These are phyloP conservation scores for Nakataea oryzae DNA, from an alignment of 2,329 filamentous ascomycete genomes.

Conservation along the genomic window DNA sequence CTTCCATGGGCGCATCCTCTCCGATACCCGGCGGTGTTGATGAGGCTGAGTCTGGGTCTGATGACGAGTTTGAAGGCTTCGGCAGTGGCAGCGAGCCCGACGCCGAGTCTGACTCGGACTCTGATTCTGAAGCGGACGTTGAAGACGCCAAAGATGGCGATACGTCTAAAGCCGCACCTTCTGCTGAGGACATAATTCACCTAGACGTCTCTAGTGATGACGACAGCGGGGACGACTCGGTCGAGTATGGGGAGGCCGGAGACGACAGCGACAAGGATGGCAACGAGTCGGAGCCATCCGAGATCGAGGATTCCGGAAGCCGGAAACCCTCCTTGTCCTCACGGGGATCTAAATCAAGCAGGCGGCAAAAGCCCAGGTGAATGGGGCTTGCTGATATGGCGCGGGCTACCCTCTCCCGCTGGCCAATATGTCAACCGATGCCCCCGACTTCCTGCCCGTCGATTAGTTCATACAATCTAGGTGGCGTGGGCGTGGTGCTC, in stretches of 20 bases:
- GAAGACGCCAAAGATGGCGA: conserved; percentile 8
- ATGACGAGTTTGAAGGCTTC: conserved; percentile 37
- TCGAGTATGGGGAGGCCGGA: conserved; percentile 10
- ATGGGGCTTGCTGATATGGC: no score
- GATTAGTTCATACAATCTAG: background rate
- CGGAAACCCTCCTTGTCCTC: background rate
- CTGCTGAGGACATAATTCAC: conserved; percentile 10
- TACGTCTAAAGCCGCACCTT: background rate
- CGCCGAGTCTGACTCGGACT: background rate
- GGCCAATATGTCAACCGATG: no score
- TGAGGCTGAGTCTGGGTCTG: conserved; percentile 15
- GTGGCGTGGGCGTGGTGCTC: background rate
- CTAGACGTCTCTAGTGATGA: conserved; percentile 6
- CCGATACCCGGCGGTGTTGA: conserved; percentile 13
- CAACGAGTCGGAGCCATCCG: conserved; percentile 4
- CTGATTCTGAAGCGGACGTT: conserved; percentile 6
- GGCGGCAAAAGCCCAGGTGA: background rate
- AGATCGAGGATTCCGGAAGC: background rate
- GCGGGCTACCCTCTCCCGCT: no score
- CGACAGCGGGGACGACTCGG: conserved; percentile 3
- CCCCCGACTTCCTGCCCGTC: background rate
- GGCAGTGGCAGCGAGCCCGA: conserved; percentile 28
- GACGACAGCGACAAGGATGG: conserved; percentile 21
- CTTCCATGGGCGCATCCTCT: conserved; percentile 15
- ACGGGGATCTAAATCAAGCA: background rate